Conservation (phyloP, 805 yeast species). For the Candida patagonica region DNA sequence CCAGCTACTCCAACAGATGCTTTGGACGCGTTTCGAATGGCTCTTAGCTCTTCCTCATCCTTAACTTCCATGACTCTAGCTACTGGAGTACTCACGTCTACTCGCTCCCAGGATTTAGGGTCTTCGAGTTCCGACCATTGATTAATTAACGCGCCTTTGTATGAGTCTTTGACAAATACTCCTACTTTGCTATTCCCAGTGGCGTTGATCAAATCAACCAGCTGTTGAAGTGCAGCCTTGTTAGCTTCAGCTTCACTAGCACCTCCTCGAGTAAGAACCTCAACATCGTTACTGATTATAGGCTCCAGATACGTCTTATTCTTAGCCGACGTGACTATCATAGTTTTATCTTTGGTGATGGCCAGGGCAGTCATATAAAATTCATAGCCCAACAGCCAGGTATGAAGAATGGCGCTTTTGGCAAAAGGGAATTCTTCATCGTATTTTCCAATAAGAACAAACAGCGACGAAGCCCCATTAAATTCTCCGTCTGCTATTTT, state of each 20-base stretch:
- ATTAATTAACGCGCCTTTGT: slow-evolving; percentile 72
- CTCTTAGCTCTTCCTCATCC: slow-evolving; percentile 67
- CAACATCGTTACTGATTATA: slow-evolving; percentile 37
- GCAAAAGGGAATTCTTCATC: slow-evolving; percentile 86
- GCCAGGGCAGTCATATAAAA: slow-evolving; percentile 83
- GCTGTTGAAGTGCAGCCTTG: slow-evolving; percentile 50
- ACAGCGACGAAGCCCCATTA: slow-evolving; percentile 39
- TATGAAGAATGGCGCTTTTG: slow-evolving; percentile 77
- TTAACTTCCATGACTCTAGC: slow-evolving; percentile 60
- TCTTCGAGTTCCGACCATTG: slow-evolving; percentile 50
- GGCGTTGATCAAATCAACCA: slow-evolving; percentile 32
- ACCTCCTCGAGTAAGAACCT: slow-evolving; percentile 50
- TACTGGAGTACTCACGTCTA: slow-evolving; percentile 46
- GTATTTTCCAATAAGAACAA: slow-evolving; percentile 73
- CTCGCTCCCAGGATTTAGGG: slow-evolving; percentile 12
- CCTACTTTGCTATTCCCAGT: slow-evolving; percentile 48
- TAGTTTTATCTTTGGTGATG: slow-evolving; percentile 48
- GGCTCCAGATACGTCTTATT: slow-evolving; percentile 73
- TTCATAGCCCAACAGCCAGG: slow-evolving; percentile 90
- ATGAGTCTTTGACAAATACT: slow-evolving; percentile 61
- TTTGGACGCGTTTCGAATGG: slow-evolving; percentile 61
- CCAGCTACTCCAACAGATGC: slow-evolving; percentile 66
- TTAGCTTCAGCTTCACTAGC: slow-evolving; percentile 76
- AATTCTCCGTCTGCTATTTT: slow-evolving; percentile 25
- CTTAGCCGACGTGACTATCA: slow-evolving; percentile 69